A percentile compares a stretch with the other conserved stretches of the same genome.
phyloP scores from a whole-genome alignment of 2,329 filamentous ascomycete species.

The Periglandula ipomoeae region DNA sequence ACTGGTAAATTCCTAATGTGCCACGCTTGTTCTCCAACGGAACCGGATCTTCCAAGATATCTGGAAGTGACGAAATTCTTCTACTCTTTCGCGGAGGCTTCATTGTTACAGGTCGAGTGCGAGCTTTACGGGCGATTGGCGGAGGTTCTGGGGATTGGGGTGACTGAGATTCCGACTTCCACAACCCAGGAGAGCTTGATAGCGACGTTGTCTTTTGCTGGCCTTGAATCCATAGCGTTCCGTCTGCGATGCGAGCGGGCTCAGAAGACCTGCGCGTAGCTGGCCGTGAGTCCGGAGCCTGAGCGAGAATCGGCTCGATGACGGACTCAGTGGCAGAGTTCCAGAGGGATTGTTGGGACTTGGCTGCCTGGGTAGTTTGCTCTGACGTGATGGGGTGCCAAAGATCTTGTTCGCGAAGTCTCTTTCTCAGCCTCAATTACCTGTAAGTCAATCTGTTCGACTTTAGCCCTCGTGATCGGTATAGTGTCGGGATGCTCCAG shows the following conservation, averaged over 20 bases:
- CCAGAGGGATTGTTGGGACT: neutral
- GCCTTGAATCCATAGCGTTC: neutral
- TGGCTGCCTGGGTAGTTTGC: neutral
- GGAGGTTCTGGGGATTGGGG: neutral
- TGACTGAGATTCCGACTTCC: neutral
- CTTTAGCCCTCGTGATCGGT: neutral
- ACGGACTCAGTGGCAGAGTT: neutral
- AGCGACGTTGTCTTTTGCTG: neutral
- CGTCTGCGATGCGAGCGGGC: neutral
- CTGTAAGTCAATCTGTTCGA: neutral
- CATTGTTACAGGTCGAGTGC: slow-evolving; percentile 37
- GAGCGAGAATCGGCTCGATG: neutral
- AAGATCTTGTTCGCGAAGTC: neutral
- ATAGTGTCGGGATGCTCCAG: neutral
- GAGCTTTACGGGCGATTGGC: slow-evolving; percentile 12
- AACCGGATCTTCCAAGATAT: slow-evolving; percentile 53
- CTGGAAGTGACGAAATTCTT: slow-evolving; percentile 50
- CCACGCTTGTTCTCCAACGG: slow-evolving; percentile 48
- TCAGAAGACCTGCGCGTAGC: neutral
- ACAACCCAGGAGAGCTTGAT: neutral
- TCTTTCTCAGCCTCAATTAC: neutral
- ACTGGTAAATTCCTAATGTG: slow-evolving; percentile 56
- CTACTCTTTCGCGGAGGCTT: slow-evolving; percentile 45
- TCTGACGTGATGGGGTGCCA: neutral
- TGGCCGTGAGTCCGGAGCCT: neutral